Conservation (phyloP, 1,284 basidiomycete genomes). For the Rugosomyces carneus region DNA sequence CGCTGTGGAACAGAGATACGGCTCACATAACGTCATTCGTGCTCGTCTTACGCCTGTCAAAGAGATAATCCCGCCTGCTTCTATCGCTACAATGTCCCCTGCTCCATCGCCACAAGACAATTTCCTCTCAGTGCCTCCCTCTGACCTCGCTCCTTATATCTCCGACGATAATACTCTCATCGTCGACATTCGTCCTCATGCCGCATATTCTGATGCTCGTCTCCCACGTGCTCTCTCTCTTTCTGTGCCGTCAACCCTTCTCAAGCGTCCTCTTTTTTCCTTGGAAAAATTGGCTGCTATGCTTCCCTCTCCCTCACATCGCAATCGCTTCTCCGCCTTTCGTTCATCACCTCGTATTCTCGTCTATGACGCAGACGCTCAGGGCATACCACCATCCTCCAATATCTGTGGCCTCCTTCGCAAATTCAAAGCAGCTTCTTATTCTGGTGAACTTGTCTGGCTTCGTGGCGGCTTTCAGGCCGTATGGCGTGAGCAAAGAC, state of each 20-base stretch:
- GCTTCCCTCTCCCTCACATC: slow-evolving; percentile 56
- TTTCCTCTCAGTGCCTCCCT: slow-evolving; percentile 23
- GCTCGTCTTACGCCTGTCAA: slow-evolving; percentile 25
- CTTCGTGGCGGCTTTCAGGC: slow-evolving; percentile 77
- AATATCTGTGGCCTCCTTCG: slow-evolving; percentile 76
- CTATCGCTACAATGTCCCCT: slow-evolving; percentile 10
- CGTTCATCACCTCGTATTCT: slow-evolving; percentile 54
- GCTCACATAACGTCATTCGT: slow-evolving; percentile 22
- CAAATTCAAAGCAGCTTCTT: slow-evolving; percentile 78
- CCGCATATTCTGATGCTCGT: slow-evolving; percentile 61
- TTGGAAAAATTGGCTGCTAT: slow-evolving; percentile 70
- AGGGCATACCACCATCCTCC: slow-evolving; percentile 51
- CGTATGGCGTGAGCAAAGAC: slow-evolving; percentile 49
- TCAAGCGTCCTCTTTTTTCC: slow-evolving; percentile 83
- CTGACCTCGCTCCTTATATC: slow-evolving; percentile 25
- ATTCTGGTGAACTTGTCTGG: slow-evolving; percentile 62
- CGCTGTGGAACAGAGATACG: slow-evolving; percentile 24
- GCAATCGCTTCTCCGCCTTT: slow-evolving; percentile 58
- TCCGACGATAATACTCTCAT: slow-evolving; percentile 37
- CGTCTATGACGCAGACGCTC: slow-evolving; percentile 79
- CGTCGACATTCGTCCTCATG: slow-evolving; percentile 86
- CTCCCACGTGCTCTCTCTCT: slow-evolving; percentile 76
- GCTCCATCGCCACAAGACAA: slow-evolving; percentile 1
- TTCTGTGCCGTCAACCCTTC: slow-evolving; percentile 89
- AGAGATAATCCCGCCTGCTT: slow-evolving; percentile 11